Evolutionary conservation across 2,329 filamentous ascomycete species (phyloP), one percentile per base, ranked within the genome.

Genomic region (Penicillium vulpinum): DNA sequence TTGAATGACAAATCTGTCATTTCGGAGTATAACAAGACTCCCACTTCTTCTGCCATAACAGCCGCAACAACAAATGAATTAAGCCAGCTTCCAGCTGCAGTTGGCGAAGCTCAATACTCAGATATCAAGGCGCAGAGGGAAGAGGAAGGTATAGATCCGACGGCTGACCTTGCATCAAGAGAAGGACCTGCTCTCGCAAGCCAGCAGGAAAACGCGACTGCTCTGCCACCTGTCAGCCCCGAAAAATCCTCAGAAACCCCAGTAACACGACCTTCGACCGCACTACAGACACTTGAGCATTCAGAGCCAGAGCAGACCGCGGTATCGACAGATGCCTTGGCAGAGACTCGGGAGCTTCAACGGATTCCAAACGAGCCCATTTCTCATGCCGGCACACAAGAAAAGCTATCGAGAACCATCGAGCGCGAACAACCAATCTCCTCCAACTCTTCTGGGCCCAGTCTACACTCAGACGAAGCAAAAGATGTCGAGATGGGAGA

Each of bases 401-500:
- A 43, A 9, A 16, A 35, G 10, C 18, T 44, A 13, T 24, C 35
- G 13, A 13, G 5, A 28, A 33, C 50, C 11, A 18, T 31, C 5
- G 31, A 39, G 13, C 28, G 26, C 11, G 49, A 43, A 15, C 41
- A 28, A 28, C 13, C 21, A 11, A 29, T 31, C 11, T 1, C n/a
- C 21, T 21, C 31, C 11, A 5, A 22, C 13, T 2, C 36, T 28
- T 21, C 28, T 2, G 43, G 18, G 8, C 5, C 45, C 8, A 22
- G 26, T 18, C 15, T 24, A 16, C 28, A n/a, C 18, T 1, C 28
- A 6, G 15, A 24, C 7, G 55, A 58, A 40, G n/a, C 48, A 26
- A 58, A 61, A 40, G 57, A 61, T 39, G 6, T 54, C 6, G 52
- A 58, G 22, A 55, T 60, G 51, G 44, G 21, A 22, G 58, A 58